Conservation (phyloP, 1,284 basidiomycete species). For the Tausonia pullulans region DNA sequence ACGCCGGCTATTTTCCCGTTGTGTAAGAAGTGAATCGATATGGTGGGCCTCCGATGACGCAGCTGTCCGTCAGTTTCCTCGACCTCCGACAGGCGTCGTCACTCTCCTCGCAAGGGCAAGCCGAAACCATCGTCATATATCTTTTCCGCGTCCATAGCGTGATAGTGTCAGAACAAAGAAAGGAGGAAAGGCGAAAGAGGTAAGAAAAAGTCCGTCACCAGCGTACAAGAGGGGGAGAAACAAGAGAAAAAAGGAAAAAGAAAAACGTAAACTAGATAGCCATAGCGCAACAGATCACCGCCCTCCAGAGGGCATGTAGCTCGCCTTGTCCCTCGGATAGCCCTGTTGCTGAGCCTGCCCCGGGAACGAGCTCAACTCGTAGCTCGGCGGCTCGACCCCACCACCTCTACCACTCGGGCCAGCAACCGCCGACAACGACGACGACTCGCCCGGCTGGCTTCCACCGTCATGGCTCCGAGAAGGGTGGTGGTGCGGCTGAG, state of each 20-base stretch:
- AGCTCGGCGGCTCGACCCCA: constrained; percentile 6
- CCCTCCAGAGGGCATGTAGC: background rate
- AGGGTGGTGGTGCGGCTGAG: background rate
- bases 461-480: background rate
- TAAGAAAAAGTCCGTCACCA: background rate
- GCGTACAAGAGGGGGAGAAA: background rate
- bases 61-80: no score
- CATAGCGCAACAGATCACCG: background rate
- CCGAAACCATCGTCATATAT: no score
- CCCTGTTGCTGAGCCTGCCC: background rate
- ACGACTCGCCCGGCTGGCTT: background rate
- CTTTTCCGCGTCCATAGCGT: no score
- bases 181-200: no score
- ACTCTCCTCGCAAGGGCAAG: no score
- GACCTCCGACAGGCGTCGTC: no score
- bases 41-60: no score
- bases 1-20: no score
- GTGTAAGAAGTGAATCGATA: no score
- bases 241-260: background rate
- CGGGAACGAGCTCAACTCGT: constrained; percentile 6
- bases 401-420: background rate
- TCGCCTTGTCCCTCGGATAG: constrained; percentile 2
- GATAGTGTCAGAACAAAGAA: no score
- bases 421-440: background rate
- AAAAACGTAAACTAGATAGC: background rate